These are phyloP conservation scores for Aspergillus funiculosus DNA, from an alignment of 495 filamentous ascomycete genomes.

Conservation along the genomic window DNA sequence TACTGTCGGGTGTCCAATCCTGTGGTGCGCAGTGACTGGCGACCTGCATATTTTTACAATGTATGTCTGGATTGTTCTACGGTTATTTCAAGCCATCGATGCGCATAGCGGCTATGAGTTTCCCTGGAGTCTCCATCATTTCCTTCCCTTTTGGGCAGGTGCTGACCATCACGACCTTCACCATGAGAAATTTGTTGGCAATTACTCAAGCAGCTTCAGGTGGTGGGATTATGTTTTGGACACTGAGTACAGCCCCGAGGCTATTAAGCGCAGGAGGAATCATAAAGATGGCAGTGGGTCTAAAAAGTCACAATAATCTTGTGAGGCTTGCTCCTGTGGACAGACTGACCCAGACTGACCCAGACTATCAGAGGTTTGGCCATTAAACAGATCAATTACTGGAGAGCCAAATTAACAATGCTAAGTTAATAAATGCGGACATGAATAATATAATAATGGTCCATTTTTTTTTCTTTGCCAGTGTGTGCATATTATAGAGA, in stretches of 20 bases:
- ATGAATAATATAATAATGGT: background rate
- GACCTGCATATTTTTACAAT: constrained; percentile 94
- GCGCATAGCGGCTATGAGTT: constrained; percentile 97
- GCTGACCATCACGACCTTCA: constrained; percentile 95
- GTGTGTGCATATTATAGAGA: too few species aligned
- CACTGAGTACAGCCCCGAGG: constrained; percentile 87
- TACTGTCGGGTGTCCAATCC: constrained; percentile 72
- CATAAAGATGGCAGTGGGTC: constrained; percentile 59
- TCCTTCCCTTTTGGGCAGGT: constrained; percentile 97
- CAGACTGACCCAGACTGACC: background rate
- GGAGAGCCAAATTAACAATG: background rate
- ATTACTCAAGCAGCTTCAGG: constrained; percentile 95
- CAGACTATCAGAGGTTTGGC: background rate
- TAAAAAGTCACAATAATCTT: constrained; percentile 46
- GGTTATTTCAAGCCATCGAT: constrained; percentile 96
- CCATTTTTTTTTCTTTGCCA: background rate
- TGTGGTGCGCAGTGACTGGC: constrained; percentile 78
- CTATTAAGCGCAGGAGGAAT: constrained; percentile 76
- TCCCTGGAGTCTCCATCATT: constrained; percentile 90
- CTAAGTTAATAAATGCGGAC: too few species aligned
- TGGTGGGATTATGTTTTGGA: constrained; percentile 97
- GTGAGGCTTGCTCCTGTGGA: background rate
- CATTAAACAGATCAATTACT: constrained; percentile 1
- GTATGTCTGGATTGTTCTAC: constrained; percentile 92
- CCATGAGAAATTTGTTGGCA: constrained; percentile 96